These are phyloP conservation scores for Cornus controversa DNA, from an alignment of 148 eudicot species.

Conservation along the genomic window DNA sequence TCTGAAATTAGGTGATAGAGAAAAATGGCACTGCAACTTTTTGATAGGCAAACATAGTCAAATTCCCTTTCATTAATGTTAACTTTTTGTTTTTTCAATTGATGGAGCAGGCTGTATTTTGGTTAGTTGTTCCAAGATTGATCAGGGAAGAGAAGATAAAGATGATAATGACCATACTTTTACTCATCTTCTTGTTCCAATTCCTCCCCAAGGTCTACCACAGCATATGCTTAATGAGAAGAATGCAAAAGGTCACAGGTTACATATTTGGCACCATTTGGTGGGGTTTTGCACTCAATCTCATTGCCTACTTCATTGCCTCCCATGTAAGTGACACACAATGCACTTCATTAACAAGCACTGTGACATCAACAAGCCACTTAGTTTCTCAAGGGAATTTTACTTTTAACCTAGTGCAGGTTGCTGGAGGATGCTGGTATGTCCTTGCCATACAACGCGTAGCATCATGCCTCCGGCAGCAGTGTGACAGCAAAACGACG, in stretches of 20 bases:
- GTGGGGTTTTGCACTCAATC: conserved; percentile 97
- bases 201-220: conserved; percentile 82
- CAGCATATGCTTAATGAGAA: conserved; percentile 66
- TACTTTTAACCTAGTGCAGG: conserved; percentile 25
- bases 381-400: not conserved
- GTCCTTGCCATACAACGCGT: conserved; percentile 85
- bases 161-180: conserved; percentile 64
- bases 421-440: conserved; percentile 95
- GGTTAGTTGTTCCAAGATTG: conserved; percentile 69
- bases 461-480: conserved; percentile 70
- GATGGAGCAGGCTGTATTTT: conserved; percentile 59
- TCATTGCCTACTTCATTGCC: conserved; percentile 86
- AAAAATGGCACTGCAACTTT: too few relatives aligned
- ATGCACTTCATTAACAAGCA: not conserved
- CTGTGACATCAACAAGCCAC: not conserved
- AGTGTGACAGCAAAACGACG: conserved; percentile 33
- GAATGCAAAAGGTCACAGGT: conserved; percentile 92
- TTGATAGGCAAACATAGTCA: too few relatives aligned
- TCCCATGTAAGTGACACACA: conserved; percentile 61
- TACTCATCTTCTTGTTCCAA: conserved; percentile 69
- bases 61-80: too few relatives aligned
- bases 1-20: too few relatives aligned
- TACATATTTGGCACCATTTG: conserved; percentile 91
- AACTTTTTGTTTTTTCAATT: not conserved
- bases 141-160: conserved; percentile 66